A percentile compares a stretch with the other conserved stretches of the same genome.
These are phyloP conservation scores for Xerocomus potaroensis DNA, from an alignment of 768 basidiomycete species.

Conservation along the genomic window DNA sequence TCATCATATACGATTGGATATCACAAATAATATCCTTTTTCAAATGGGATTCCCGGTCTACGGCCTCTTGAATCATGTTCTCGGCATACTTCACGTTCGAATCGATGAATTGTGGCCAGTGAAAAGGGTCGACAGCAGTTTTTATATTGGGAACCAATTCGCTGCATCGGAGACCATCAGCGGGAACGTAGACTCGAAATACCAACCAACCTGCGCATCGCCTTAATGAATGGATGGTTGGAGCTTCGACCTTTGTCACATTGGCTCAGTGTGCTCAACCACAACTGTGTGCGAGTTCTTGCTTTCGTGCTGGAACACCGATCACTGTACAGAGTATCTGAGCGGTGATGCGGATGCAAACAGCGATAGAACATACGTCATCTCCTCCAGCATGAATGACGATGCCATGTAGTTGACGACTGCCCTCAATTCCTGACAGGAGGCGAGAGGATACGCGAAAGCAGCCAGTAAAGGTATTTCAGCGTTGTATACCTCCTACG, in stretches of 20 bases:
- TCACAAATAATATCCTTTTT: constrained; percentile 9
- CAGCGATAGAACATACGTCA: constrained; percentile 18
- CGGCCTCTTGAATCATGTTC: constrained; percentile 23
- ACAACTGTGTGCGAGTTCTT: constrained; percentile 15
- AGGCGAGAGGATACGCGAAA: constrained; percentile 22
- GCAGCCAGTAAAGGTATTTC: constrained; percentile 26
- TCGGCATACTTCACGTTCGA: constrained; percentile 17
- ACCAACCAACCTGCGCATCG: constrained; percentile 22
- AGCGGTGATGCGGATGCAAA: not conserved
- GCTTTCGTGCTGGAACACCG: constrained; percentile 21
- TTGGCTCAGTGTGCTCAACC: constrained; percentile 22
- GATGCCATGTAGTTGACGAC: constrained; percentile 28
- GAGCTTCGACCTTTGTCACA: constrained; percentile 12
- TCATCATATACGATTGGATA: constrained; percentile 27
- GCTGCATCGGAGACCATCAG: constrained; percentile 6
- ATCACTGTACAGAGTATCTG: constrained; percentile 15
- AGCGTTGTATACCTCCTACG: constrained; percentile 24
- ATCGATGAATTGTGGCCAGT: constrained; percentile 27
- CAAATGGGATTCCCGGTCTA: constrained; percentile 22
- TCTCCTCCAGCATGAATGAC: constrained; percentile 30
- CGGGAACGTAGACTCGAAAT: not conserved
- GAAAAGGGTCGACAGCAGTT: constrained; percentile 21
- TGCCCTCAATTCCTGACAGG: constrained; percentile 15
- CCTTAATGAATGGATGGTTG: constrained; percentile 22
- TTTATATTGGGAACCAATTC: constrained; percentile 23